phyloP scores from a whole-genome alignment of 257 asterid species.

The Voacanga thouarsii region DNA sequence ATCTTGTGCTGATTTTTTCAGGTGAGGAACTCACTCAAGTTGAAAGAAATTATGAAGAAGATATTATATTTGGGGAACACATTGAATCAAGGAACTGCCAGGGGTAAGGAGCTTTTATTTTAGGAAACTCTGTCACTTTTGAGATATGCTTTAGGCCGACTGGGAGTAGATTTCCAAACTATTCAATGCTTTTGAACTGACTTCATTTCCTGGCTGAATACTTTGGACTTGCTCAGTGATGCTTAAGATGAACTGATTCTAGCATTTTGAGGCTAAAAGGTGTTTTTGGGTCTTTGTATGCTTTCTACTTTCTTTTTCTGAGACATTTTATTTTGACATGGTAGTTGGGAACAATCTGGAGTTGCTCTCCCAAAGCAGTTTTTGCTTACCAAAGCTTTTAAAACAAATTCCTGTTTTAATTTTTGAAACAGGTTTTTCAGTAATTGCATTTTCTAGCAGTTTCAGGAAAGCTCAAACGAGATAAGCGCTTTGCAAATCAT shows the following conservation, averaged over 20 bases:
- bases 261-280: neutral
- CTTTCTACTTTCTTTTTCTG: slow-evolving; percentile 1
- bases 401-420: neutral
- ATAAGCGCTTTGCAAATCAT: neutral
- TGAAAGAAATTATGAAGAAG: slow-evolving; percentile 91
- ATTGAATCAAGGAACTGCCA: slow-evolving; percentile 98
- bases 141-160: neutral
- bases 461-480: neutral
- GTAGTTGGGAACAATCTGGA: neutral
- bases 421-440: neutral
- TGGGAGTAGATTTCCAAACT: neutral
- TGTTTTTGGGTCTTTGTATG: neutral
- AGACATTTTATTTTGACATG: neutral
- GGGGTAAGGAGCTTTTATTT: slow-evolving; percentile 54
- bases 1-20: slow-evolving; percentile 31
- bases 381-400: neutral
- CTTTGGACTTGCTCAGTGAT: neutral
- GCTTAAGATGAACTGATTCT: neutral
- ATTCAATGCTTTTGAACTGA: neutral
- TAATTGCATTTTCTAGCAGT: neutral
- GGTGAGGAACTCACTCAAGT: slow-evolving; percentile 85
- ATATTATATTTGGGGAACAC: slow-evolving; percentile 87
- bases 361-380: neutral
- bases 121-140: neutral
- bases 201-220: neutral